phyloP scores from a whole-genome alignment of 768 basidiomycete species.

The Leucogyrophana mollusca region DNA sequence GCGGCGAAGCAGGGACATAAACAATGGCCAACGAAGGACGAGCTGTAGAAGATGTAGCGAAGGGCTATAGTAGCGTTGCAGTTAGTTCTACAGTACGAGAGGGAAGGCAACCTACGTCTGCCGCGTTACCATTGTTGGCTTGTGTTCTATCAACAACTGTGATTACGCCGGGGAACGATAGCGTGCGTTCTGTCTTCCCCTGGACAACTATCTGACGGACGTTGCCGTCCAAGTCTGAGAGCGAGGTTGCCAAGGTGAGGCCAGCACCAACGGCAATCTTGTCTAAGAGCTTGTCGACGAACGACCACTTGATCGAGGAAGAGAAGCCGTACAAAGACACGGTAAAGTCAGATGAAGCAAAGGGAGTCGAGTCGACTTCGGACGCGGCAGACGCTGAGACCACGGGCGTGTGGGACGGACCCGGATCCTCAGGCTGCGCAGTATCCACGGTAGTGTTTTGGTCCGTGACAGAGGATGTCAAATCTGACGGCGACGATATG shows the following conservation, averaged over 20 bases:
- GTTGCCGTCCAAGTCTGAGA: slow-evolving; percentile 20
- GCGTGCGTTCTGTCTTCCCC: slow-evolving; percentile 22
- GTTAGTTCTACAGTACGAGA: slow-evolving; percentile 23
- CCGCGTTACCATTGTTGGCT: slow-evolving; percentile 10
- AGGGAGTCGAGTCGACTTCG: slow-evolving; percentile 18
- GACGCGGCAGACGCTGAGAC: slow-evolving; percentile 21
- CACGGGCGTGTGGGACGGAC: slow-evolving; percentile 33
- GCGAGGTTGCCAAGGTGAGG: slow-evolving; percentile 22
- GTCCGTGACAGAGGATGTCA: slow-evolving; percentile 18
- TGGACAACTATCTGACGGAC: slow-evolving; percentile 22
- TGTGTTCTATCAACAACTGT: slow-evolving; percentile 39
- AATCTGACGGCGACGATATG: slow-evolving; percentile 39
- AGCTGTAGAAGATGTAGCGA: slow-evolving; percentile 33
- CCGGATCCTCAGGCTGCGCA: slow-evolving; percentile 35
- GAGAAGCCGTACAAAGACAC: slow-evolving; percentile 68
- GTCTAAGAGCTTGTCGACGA: slow-evolving; percentile 58
- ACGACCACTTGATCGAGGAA: slow-evolving; percentile 56
- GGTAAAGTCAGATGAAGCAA: slow-evolving; percentile 46
- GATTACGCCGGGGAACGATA: slow-evolving; percentile 29
- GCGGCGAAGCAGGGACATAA: slow-evolving; percentile 54
- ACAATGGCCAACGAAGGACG: slow-evolving; percentile 67
- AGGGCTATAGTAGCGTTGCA: slow-evolving; percentile 35
- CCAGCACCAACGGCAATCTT: slow-evolving; percentile 45
- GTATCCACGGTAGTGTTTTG: slow-evolving; percentile 13
- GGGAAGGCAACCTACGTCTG: slow-evolving; percentile 27